Conservation (phyloP, 192 early-diverging fungal species). For the Dissophora globulifera region DNA sequence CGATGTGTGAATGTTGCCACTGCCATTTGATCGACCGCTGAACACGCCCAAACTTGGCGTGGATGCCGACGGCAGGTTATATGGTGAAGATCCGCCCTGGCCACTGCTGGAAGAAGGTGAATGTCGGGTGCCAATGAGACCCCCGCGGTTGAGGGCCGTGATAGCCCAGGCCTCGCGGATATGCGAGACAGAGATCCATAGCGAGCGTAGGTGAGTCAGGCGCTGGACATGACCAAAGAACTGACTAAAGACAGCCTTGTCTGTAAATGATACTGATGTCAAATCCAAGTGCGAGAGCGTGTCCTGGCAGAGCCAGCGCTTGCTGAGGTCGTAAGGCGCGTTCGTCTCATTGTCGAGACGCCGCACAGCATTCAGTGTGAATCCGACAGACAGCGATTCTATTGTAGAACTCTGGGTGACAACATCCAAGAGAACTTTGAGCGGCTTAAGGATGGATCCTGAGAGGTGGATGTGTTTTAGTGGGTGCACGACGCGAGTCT, state of each 20-base stretch:
- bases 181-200: constrained; percentile 18
- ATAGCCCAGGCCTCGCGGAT: neutral
- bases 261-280: neutral
- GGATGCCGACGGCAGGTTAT: neutral
- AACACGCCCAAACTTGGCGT: neutral
- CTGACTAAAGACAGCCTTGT: neutral
- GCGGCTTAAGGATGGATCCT: constrained; percentile 12
- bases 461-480: constrained; percentile 13
- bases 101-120: no score
- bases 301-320: constrained; percentile 13
- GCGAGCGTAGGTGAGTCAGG: neutral
- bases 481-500: neutral
- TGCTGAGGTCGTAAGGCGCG: neutral
- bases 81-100: neutral
- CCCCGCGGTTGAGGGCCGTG: neutral
- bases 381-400: constrained; percentile 7
- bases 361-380: constrained; percentile 7
- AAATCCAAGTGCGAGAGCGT: constrained; percentile 5
- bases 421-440: constrained; percentile 10
- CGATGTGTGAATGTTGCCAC: neutral
- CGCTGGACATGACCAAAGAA: constrained; percentile 16
- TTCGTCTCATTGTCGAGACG: neutral
- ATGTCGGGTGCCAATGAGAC: no score
- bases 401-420: constrained; percentile 2
- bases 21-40: neutral